These are phyloP conservation scores for Nothophoma quercina DNA, from an alignment of 2,329 filamentous ascomycete species.

Conservation along the genomic window DNA sequence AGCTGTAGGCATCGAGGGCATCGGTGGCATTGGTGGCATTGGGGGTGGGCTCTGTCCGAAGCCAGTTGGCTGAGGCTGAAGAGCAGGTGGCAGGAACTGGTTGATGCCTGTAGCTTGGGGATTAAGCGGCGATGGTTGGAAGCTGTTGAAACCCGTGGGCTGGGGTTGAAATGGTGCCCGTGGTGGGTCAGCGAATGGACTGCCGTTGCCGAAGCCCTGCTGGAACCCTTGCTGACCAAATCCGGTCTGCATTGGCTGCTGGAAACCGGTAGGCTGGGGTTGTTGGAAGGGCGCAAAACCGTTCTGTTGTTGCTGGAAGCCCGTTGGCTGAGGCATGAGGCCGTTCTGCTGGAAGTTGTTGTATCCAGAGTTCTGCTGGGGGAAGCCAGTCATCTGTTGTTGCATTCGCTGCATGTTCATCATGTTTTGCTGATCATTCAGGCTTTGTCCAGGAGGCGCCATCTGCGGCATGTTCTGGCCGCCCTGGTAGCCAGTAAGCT, in stretches of 20 bases:
- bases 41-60: conserved; percentile 63
- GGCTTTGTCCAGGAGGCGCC: conserved; percentile 76
- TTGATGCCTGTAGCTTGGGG: conserved; percentile 65
- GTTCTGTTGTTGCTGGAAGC: conserved; percentile 57
- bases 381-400: conserved; percentile 51
- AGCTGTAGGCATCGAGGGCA: conserved; percentile 51
- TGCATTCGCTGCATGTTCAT: conserved; percentile 48
- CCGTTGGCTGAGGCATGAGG: conserved; percentile 49
- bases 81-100: conserved; percentile 54
- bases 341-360: conserved; percentile 44
- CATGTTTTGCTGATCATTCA: conserved; percentile 68
- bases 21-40: conserved; percentile 63
- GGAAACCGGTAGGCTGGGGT: conserved; percentile 52
- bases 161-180: conserved; percentile 54
- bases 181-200: conserved; percentile 63
- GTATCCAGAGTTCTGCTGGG: conserved; percentile 44
- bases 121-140: conserved; percentile 50
- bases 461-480: conserved; percentile 64
- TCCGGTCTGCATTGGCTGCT: conserved; percentile 58
- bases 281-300: conserved; percentile 53
- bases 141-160: conserved; percentile 50
- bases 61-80: conserved; percentile 63
- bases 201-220: conserved; percentile 56
- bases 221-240: conserved; percentile 36
- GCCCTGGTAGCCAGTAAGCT: conserved; percentile 74